Base-by-base conservation (phyloP, 2,329 filamentous ascomycete species). In the Paecilomyces fulvus region DNA sequence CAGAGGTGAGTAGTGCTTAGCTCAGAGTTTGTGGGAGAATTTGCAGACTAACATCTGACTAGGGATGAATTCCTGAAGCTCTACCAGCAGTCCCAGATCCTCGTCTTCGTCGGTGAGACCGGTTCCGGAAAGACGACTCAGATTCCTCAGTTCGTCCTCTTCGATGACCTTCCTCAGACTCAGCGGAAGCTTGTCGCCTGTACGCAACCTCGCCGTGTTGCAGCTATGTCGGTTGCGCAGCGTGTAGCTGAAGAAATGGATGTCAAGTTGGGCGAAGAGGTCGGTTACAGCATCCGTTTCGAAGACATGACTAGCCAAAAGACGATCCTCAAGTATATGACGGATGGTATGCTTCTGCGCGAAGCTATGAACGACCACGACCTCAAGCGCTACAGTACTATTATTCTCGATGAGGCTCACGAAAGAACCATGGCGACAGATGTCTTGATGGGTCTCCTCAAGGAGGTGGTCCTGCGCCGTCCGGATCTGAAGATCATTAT, bases 121-220 rank as follows among this genome's bases (percentile, higher is more conserved):
- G 94, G 95, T 84, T 99, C 94, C 63, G 94, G 94, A 78, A 99
- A 99, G 79, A 99, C 94, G 3, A 99, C 94, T 0, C 94, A 99
- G 79, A 97, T 99, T 59, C 94, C 94, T 1, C 94, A 99, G 73
- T 99, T 96, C 73, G 92, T 99, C 63, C 84, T 99, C 46, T 97
- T 88, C 80, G 94, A 99, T 76, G 94, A 99, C 74, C 82, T 96
- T 30, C 92, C 94, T 25, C 90, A 97, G 67, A 79, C 85, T 60
- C 85, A 86, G 64, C 83, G 85, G 70, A 96, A 96, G 79, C 86
- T 96, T 75, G 87, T 99, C 58, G 94, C 92, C 57, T 99, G 94
- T 80, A 99, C 94, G 5, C 94, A 99, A 75, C 94, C 94, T 60
- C 88, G 95, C 73, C 89, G 94, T 83, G 94, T 99, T 55, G 94